Percentiles rank a stretch among this genome's conserved stretches.
Conservation (phyloP, 176 grass and related monocot species). For the Zoysia japonica region DNA sequence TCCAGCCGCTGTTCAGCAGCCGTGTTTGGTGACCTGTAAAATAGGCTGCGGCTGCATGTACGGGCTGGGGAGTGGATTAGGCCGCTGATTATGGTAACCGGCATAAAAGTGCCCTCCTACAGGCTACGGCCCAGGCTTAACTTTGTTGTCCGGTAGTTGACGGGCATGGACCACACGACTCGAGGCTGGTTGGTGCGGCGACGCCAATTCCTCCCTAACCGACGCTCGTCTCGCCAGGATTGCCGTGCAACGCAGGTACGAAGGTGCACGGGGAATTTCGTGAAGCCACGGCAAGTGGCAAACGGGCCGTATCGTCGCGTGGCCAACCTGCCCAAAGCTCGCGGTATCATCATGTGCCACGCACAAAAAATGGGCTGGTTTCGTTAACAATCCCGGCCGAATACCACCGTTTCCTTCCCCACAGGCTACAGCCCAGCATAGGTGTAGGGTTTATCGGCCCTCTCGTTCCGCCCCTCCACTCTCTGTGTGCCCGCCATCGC, state of each 20-base stretch:
- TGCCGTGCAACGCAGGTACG: constrained; percentile 16
- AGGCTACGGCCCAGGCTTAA: neutral
- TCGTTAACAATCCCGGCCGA: neutral
- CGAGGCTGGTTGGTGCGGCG: neutral
- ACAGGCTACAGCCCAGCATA: constrained; percentile 3
- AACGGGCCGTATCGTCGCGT: neutral
- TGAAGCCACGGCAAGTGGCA: neutral
- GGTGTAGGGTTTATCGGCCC: constrained; percentile 49
- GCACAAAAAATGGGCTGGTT: neutral
- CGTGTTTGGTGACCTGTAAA: neutral
- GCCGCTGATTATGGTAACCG: neutral
- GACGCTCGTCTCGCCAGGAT: constrained; percentile 13
- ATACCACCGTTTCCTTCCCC: neutral
- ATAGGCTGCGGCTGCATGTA: neutral
- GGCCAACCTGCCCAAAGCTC: neutral
- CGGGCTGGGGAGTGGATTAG: neutral
- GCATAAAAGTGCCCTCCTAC: neutral
- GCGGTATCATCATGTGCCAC: neutral
- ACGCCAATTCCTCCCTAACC: neutral
- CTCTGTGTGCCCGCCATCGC: neutral
- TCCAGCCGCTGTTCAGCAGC: neutral
- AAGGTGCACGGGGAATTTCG: neutral
- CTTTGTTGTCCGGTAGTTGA: constrained; percentile 29
- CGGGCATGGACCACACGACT: neutral
- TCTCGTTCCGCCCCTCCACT: neutral